Base-by-base conservation (phyloP, 179 eudicot genomes). In the Sideroxylon spinosum region DNA sequence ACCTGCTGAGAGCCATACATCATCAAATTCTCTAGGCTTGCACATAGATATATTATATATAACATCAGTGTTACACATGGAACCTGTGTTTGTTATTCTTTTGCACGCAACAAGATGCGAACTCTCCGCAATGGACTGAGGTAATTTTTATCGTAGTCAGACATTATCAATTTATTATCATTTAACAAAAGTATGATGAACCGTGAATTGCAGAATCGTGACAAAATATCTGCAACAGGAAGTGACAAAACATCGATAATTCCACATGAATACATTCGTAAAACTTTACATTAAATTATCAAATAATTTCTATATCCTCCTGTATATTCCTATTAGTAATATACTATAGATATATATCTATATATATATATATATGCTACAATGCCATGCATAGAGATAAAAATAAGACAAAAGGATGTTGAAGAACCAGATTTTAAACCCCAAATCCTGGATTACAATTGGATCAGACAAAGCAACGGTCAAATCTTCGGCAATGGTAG, bases 391-490 rank as follows among this genome's bases (percentile, higher is more conserved):
- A 37, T 1, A 37, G 44, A 37, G 44, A 3, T 3, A 37, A 37
- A 59, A 59, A 16, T 59, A 19, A 59, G 44, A 63, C 29, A n/a
- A 29, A 28, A 66, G 32, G 70, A 7, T 19, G 13, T 0, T 26
- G 7, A 32, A 55, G 64, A 73, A 56, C 65, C 4, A 49, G n/a
- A 23, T 37, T 70, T 68, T 37, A 20, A 55, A 17, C 52, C 64
- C 13, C 29, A 11, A 25, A 3, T 26, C 0, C 13, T 17, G 63
- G 13, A 71, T 52, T 26, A 70, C 19, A 20, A 19, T 52, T 78
- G 76, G 25, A 71, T 66, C 56, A 71, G 78, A 78, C 63, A 68
- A 64, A 67, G 53, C 53, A 76, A 86, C 84, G 82, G 81, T 83
- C 84, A 81, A 83, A 86, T 78, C 22, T 73, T 82, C 74, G 60